phyloP scores from a whole-genome alignment of 495 filamentous ascomycete species.

The Hyaloscypha hepaticicola region DNA sequence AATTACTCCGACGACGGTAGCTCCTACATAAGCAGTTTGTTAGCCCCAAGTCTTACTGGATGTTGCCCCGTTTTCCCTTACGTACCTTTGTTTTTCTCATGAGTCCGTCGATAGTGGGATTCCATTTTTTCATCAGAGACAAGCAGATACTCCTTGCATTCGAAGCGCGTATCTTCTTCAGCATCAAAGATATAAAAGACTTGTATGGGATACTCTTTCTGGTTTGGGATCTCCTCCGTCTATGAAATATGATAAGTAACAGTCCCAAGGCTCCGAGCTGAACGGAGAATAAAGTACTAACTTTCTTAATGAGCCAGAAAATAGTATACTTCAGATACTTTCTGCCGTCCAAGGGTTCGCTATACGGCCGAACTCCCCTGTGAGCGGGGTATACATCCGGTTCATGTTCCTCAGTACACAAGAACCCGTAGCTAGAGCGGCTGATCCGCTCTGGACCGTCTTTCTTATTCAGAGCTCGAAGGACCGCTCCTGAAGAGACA shows the following conservation, averaged over 20 bases:
- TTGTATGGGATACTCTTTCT: conserved; percentile 4
- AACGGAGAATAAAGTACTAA: neutral
- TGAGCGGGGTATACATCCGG: conserved; percentile 25
- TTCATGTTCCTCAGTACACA: conserved; percentile 25
- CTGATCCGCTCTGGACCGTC: conserved; percentile 28
- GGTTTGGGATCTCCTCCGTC: neutral
- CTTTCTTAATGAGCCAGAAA: conserved; percentile 23
- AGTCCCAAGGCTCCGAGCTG: neutral
- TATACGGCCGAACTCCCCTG: conserved; percentile 9
- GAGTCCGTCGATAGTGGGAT: conserved; percentile 21
- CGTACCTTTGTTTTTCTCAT: conserved; percentile 22
- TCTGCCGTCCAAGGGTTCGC: conserved; percentile 14
- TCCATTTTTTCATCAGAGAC: conserved; percentile 26
- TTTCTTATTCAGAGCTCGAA: conserved; percentile 31
- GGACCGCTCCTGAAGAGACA: conserved; percentile 35
- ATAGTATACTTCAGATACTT: conserved; percentile 24
- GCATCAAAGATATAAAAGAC: conserved; percentile 21
- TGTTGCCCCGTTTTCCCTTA: neutral
- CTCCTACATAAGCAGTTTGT: conserved; percentile 4
- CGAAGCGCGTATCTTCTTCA: neutral
- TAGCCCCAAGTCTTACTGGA: neutral
- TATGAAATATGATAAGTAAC: conserved; percentile 4
- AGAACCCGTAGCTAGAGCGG: conserved; percentile 36
- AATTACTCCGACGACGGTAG: conserved; percentile 6
- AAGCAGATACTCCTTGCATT: conserved; percentile 27